phyloP scores from a whole-genome alignment of 768 basidiomycete species.

The Mycena floridula region DNA sequence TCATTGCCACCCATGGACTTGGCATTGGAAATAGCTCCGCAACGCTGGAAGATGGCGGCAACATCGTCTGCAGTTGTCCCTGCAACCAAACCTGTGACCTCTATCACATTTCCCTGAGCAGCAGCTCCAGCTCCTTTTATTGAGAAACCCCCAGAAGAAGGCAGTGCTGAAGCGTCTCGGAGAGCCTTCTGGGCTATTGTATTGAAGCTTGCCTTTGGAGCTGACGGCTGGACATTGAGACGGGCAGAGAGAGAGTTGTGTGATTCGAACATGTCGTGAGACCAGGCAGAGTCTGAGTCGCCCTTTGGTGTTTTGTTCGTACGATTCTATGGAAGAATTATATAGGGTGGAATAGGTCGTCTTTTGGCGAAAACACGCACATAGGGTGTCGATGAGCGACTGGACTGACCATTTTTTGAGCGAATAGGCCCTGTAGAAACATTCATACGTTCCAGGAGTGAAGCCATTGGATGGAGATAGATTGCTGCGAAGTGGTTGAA shows the following conservation, averaged over 20 bases:
- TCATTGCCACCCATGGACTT: constrained; percentile 23
- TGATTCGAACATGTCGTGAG: constrained; percentile 64
- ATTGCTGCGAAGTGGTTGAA: constrained; percentile 1
- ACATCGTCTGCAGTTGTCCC: constrained; percentile 85
- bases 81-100: constrained; percentile 64
- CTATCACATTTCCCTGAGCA: constrained; percentile 57
- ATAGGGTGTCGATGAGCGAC: constrained; percentile 43
- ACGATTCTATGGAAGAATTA: constrained; percentile 29
- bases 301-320: constrained; percentile 55
- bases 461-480: constrained; percentile 34
- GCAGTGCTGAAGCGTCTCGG: constrained; percentile 44
- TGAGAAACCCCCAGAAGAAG: constrained; percentile 31
- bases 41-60: constrained; percentile 78
- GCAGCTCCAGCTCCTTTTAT: constrained; percentile 64
- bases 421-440: constrained; percentile 44
- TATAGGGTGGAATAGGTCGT: constrained; percentile 14
- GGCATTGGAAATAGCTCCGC: constrained; percentile 48
- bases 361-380: no score
- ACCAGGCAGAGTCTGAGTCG: constrained; percentile 60
- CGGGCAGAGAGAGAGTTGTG: constrained; percentile 60
- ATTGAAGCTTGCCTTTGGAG: constrained; percentile 47
- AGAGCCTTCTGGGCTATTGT: constrained; percentile 55
- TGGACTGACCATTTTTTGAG: constrained; percentile 27
- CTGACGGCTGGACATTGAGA: constrained; percentile 34
- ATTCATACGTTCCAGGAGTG: constrained; percentile 56